Base-by-base conservation (phyloP, 2,329 filamentous ascomycete species). In the Eurotiales sp. region DNA sequence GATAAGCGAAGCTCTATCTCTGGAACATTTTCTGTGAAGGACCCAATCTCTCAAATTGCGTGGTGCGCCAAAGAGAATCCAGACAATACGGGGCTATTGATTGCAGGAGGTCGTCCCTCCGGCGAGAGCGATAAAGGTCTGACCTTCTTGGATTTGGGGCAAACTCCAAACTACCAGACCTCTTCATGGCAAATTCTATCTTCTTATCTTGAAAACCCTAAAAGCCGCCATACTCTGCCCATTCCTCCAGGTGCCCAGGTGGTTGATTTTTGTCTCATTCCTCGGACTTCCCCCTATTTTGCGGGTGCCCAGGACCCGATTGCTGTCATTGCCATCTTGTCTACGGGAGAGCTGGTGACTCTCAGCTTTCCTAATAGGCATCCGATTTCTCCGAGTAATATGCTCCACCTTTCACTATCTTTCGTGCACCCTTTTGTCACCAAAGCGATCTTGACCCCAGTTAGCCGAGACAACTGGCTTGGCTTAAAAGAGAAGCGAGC, bases 31-130 rank as follows among this genome's bases (percentile, higher is more conserved):
- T 77, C 77, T 14, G 70, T 86, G 12, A 86, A 87, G 55, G 86
- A 88, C 50, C 89, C 90, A 0, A 87, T 92, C 54, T 82, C 83
- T 55, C 85, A 84, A 56, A 83, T 97, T 51, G 81, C 85, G 1
- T 99, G 93, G 93, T 99, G 93, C 71, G 92, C 89, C 52, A 96
- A 96, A 66, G 80, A 85, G 54, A 95, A 97, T 63, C 87, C 90
- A 0, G 93, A 99, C 62, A 92, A 99, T 62, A 97, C 90, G 15
- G 92, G 85, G 1, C 77, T 99, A 21, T 72, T 99, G 34, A 80
- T 99, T 50, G 88, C 90, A 2, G 93, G 93, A 25, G 93, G 93
- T 4, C 81, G 86, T 55, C 76, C 81, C 1, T 79, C 81, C 0
- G 85, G 85, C 15, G 79, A 83, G 34, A 76, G 82, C 4, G 80